phyloP scores from a whole-genome alignment of 345 rosid genomes.

The Camelina neglecta region DNA sequence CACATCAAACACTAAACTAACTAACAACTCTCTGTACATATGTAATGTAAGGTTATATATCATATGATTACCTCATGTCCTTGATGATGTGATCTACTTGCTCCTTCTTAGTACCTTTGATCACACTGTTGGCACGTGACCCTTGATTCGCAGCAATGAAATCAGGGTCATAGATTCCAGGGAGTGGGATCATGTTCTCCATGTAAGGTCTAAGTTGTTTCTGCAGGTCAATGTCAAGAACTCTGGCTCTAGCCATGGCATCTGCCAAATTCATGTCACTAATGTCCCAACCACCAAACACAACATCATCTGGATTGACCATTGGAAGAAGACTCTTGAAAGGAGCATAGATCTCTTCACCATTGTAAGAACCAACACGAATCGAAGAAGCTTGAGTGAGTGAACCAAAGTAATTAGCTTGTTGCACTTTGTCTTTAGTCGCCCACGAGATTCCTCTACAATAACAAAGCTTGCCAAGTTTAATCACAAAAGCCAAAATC shows the following conservation, averaged over 20 bases:
- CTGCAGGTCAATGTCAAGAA: slow-evolving; percentile 90
- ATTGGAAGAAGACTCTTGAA: slow-evolving; percentile 96
- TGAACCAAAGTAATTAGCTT: slow-evolving; percentile 96
- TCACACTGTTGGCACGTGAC: slow-evolving; percentile 83
- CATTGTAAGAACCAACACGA: slow-evolving; percentile 94
- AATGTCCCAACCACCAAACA: slow-evolving; percentile 99
- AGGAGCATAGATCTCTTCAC: slow-evolving; percentile 97
- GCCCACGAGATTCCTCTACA: slow-evolving; percentile 99
- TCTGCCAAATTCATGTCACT: slow-evolving; percentile 97
- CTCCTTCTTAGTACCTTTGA: slow-evolving; percentile 89
- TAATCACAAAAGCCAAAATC: slow-evolving; percentile 1
- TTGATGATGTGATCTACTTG: slow-evolving; percentile 83
- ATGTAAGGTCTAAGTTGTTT: slow-evolving; percentile 95
- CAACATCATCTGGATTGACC: slow-evolving; percentile 94
- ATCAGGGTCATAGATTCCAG: slow-evolving; percentile 87
- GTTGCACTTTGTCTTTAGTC: slow-evolving; percentile 95
- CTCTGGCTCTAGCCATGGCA: slow-evolving; percentile 93
- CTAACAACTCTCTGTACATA: not conserved
- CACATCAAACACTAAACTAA: slow-evolving; percentile 24
- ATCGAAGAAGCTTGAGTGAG: slow-evolving; percentile 91
- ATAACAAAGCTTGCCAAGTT: not conserved
- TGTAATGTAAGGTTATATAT: not conserved
- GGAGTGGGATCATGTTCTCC: slow-evolving; percentile 95
- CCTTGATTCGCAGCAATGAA: slow-evolving; percentile 98
- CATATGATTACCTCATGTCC: slow-evolving; percentile 69